Evolutionary conservation across 176 grass and related monocot species (phyloP), one percentile per base, ranked within the genome.

Genomic region (Canna indica): DNA sequence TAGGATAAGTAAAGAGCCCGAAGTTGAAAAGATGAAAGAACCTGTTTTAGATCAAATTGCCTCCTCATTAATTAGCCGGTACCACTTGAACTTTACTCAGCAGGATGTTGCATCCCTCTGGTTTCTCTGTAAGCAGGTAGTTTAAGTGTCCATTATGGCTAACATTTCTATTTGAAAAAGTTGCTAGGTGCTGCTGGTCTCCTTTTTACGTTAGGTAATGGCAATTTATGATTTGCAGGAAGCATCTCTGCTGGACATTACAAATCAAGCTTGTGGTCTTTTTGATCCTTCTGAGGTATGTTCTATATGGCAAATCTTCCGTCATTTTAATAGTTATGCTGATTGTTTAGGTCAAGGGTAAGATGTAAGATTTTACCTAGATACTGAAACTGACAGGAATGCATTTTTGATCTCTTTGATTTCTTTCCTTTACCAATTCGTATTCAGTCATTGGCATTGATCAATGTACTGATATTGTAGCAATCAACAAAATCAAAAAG

Each of bases 41-140:
- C 94, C 94, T 17, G 74, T 99, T 82, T 71, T 99, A 36, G 82
- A 99, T 62, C 83, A 84, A 52, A 73, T 93, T 47, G 92, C 80
- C 35, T 83, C 88, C 67, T 73, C 89, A 52, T 67, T 99, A 70
- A 71, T 80, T 15, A 77, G 52, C 58, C 87, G 86, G 41, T 79
- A 88, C 77, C 64, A 77, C 48, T 80, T 99, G 73, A 85, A 88
- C 76, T 99, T 99, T 72, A 93, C 82, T 73, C 85, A 30, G 22
- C 80, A 85, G 48, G 94, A 99, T 84, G 72, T 93, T 71, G 79
- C 86, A 38, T 93, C 94, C 7, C 94, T 99, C 25, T 99, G 89
- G 89, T 99, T 99, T 86, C 89, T 99, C 77, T 99, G 94, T 76
- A 93, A 99, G 66, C 84, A 93, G 94, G 94, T 93, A 75, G 68